phyloP scores from a whole-genome alignment of 192 early-diverging fungal species.

The Coemansia nantahalensis region DNA sequence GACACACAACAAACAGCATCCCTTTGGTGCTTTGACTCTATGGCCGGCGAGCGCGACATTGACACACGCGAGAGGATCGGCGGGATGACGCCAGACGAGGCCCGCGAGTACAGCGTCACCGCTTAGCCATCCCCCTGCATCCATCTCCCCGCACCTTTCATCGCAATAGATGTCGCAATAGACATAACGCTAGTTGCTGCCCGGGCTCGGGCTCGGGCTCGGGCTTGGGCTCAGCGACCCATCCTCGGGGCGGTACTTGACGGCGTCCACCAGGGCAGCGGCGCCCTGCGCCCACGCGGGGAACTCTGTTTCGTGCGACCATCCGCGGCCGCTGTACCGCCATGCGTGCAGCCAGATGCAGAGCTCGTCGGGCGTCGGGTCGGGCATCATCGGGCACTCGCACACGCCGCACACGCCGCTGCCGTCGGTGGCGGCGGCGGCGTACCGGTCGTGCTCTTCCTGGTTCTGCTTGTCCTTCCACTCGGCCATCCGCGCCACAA shows the following conservation, averaged over 20 bases:
- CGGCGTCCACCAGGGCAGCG: constrained; percentile 35
- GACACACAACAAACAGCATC: no score
- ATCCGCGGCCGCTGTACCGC: constrained; percentile 71
- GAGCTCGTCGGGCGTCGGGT: constrained; percentile 74
- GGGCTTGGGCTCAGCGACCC: no score
- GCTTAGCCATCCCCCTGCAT: constrained; percentile 10
- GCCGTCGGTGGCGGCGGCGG: constrained; percentile 12
- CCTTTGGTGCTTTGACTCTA: neutral
- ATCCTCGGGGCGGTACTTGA: constrained; percentile 26
- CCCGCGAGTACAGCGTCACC: constrained; percentile 38
- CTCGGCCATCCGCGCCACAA: constrained; percentile 36
- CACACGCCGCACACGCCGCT: constrained; percentile 62
- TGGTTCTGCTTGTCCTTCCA: constrained; percentile 35
- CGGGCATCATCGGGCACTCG: constrained; percentile 51
- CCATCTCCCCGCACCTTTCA: no score
- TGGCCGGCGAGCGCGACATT: constrained; percentile 40
- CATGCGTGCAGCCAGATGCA: constrained; percentile 91
- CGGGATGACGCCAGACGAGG: constrained; percentile 34
- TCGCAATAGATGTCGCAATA: no score
- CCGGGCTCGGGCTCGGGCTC: no score
- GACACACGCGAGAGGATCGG: constrained; percentile 42
- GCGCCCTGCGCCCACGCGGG: constrained; percentile 78
- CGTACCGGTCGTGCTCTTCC: constrained; percentile 12
- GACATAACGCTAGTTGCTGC: no score
- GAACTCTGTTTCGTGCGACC: constrained; percentile 73